A percentile compares a stretch with the other conserved stretches of the same genome.
Evolutionary conservation across 1,139 yeast species (phyloP).

Genomic region (Hansenula sp.): DNA sequence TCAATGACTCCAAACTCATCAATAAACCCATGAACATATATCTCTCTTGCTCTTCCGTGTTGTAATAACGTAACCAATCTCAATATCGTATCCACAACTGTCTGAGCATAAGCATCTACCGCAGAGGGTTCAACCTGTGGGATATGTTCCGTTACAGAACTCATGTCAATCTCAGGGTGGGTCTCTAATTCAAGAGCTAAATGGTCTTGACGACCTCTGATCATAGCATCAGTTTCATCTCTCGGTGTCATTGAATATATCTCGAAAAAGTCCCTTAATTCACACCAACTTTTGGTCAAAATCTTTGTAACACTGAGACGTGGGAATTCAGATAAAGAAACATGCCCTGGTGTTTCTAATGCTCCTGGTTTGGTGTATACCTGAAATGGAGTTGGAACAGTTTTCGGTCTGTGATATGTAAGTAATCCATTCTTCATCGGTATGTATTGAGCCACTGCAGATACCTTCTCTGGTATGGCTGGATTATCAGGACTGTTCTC

Average conservation of each 20-base stretch:
- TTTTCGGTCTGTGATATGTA: not conserved
- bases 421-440: constrained; percentile 4
- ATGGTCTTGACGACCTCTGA: constrained; percentile 39
- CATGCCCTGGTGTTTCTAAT: not conserved
- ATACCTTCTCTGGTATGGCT: not conserved
- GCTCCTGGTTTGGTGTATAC: not conserved
- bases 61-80: constrained; percentile 36
- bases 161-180: constrained; percentile 31
- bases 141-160: constrained; percentile 19
- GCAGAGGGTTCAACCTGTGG: constrained; percentile 20
- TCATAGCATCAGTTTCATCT: constrained; percentile 31
- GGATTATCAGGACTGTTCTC: not conserved
- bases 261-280: constrained; percentile 40
- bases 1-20: constrained; percentile 29
- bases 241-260: constrained; percentile 35
- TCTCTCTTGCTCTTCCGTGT: constrained; percentile 55
- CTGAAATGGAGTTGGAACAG: constrained; percentile 7
- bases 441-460: not conserved
- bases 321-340: constrained; percentile 21
- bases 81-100: constrained; percentile 32
- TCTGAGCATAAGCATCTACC: constrained; percentile 26
- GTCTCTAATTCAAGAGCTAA: constrained; percentile 34
- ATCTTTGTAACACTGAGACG: constrained; percentile 44
- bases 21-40: constrained; percentile 51
- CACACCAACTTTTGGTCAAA: constrained; percentile 49